Percentiles rank a stretch among this genome's conserved stretches.
These are phyloP conservation scores for Metschnikowia bowlesiae DNA, from an alignment of 805 yeast genomes.

Conservation along the genomic window DNA sequence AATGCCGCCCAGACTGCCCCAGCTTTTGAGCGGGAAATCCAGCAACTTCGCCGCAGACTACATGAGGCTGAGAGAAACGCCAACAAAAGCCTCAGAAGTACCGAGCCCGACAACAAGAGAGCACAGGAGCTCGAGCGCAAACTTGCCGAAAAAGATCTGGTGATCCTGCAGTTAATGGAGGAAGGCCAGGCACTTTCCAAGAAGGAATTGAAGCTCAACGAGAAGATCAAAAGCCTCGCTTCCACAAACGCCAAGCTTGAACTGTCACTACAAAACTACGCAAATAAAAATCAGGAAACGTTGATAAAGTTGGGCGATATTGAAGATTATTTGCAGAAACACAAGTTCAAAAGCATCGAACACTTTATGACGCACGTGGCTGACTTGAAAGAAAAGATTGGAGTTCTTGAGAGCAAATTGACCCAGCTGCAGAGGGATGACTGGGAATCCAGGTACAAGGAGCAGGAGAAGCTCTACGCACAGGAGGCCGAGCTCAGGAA, in stretches of 20 bases:
- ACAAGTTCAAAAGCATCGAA: constrained; percentile 26
- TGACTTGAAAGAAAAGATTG: constrained; percentile 12
- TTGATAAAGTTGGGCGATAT: constrained; percentile 37
- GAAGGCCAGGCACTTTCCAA: constrained; percentile 74
- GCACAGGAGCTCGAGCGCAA: constrained; percentile 21
- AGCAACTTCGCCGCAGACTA: neutral
- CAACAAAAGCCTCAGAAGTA: neutral
- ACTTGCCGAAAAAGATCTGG: constrained; percentile 49
- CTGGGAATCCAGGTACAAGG: constrained; percentile 25
- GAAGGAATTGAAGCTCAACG: constrained; percentile 65
- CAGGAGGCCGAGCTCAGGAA: constrained; percentile 21
- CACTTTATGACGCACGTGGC: constrained; percentile 23
- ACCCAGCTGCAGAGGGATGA: constrained; percentile 17
- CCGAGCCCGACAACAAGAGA: neutral
- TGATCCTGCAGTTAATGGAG: constrained; percentile 59
- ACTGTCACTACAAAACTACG: constrained; percentile 23
- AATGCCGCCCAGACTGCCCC: neutral
- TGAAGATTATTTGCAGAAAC: constrained; percentile 26
- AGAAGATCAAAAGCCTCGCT: constrained; percentile 60
- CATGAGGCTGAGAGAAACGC: neutral
- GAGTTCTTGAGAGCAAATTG: constrained; percentile 15
- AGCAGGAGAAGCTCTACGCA: constrained; percentile 21
- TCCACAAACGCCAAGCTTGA: constrained; percentile 28
- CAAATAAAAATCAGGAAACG: constrained; percentile 28
- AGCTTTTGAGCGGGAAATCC: neutral